Evolutionary conservation across 2,329 filamentous ascomycete genomes (phyloP), one percentile per base, ranked within the genome.

Genomic region (Penicillium sp.): DNA sequence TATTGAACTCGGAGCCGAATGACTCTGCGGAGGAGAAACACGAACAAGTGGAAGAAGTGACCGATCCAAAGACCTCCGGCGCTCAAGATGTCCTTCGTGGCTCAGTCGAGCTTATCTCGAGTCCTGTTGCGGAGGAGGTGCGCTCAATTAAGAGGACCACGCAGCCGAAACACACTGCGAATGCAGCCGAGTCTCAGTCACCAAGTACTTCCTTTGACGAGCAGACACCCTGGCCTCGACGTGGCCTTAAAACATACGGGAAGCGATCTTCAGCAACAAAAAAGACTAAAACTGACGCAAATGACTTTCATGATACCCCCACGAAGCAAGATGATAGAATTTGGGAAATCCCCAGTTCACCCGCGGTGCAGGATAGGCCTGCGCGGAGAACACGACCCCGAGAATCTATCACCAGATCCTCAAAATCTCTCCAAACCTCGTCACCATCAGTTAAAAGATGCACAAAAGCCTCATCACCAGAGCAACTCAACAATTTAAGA

Each of bases 271-370:
- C 51, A n/a, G 19, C 36, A n/a, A 42, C 29, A 13, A 47, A 45
- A 37, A 20, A 16, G 7, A 38, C 21, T 19, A 31, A 28, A 6
- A 18, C 7, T 11, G 17, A 28, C n/a, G 18, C 18, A 13, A 29
- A 11, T 8, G 19, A 47, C 9, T 10, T 17, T 7, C 19, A 4
- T 4, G 7, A 16, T 11, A 10, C 49, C 7, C 35, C 29, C 4
- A 18, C 41, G 7, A 45, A 47, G 8, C 31, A 41, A n/a, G 37
- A 47, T n/a, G 39, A 43, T 11, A 44, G 37, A 29, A 56, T 57
- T 36, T 61, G 56, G 47, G 54, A 59, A 35, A 42, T 62, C 16
- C 54, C 57, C 9, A 48, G 43, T 23, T 62, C 53, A 20, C 48
- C 51, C 4, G 33, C 26, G 10, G 29, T 31, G 16, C 13, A 33